These are phyloP conservation scores for Geoglossum cookeanum DNA, from an alignment of 2,329 filamentous ascomycete species.

Conservation along the genomic window DNA sequence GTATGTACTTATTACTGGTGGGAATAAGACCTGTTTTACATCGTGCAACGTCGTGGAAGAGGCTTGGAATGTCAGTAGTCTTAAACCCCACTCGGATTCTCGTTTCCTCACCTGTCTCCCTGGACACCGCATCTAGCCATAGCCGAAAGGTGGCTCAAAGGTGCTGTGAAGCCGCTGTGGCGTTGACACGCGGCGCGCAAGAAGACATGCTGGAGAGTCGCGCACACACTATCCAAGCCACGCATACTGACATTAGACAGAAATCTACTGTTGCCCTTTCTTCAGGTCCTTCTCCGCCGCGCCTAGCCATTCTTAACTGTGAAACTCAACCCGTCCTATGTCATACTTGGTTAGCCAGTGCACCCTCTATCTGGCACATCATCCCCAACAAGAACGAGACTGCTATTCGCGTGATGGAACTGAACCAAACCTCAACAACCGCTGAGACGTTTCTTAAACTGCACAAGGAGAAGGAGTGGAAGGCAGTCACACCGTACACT, in stretches of 20 bases:
- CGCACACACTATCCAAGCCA: no score
- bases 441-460: slow-evolving; percentile 42
- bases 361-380: slow-evolving; percentile 44
- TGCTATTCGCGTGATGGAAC: slow-evolving; percentile 41
- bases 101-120: background rate
- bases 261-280: slow-evolving; percentile 46
- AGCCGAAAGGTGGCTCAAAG: no score
- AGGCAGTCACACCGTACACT: slow-evolving; percentile 33
- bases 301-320: slow-evolving; percentile 54
- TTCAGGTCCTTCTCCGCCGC: slow-evolving; percentile 38
- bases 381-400: slow-evolving; percentile 37
- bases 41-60: slow-evolving; percentile 43
- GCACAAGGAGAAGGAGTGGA: slow-evolving; percentile 37
- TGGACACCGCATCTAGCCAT: background rate
- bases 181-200: no score
- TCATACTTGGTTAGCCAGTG: slow-evolving; percentile 49
- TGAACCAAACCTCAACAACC: slow-evolving; percentile 53
- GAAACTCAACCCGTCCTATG: slow-evolving; percentile 57
- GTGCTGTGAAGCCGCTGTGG: background rate
- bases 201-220: background rate
- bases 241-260: slow-evolving; percentile 20
- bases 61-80: slow-evolving; percentile 31
- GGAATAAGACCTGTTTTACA: slow-evolving; percentile 63
- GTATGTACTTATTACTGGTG: slow-evolving; percentile 55
- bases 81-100: background rate